These are phyloP conservation scores for Athelia psychrophila DNA, from an alignment of 1,284 basidiomycete genomes.

Conservation along the genomic window DNA sequence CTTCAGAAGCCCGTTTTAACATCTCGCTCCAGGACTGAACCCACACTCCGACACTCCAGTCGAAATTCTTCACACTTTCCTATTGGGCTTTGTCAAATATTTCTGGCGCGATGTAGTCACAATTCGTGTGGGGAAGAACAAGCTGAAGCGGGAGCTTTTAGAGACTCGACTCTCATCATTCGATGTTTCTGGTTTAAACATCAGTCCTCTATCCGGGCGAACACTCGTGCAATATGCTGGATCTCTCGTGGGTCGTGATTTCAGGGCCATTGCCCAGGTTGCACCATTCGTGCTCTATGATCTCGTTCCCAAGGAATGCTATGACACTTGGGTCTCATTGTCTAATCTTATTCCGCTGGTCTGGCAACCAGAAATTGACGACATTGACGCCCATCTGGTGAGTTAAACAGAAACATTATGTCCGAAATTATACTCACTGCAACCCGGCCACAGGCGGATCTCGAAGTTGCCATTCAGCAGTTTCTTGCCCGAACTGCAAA, in stretches of 20 bases:
- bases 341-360: conserved; percentile 7
- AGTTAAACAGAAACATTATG: background rate
- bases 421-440: background rate
- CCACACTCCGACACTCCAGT: conserved; percentile 26
- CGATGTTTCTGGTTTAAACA: background rate
- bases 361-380: conserved; percentile 12
- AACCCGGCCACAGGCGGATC: background rate
- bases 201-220: background rate
- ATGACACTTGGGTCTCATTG: conserved; percentile 11
- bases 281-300: conserved; percentile 11
- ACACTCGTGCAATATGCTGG: conserved; percentile 13
- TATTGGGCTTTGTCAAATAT: conserved; percentile 26
- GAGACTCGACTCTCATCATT: background rate
- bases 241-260: conserved; percentile 13
- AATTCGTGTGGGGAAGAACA: conserved; percentile 13
- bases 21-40: conserved; percentile 19
- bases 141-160: background rate
- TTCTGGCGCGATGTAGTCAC: conserved; percentile 34
- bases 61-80: conserved; percentile 28
- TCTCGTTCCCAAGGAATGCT: conserved; percentile 1
- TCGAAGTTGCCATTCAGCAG: conserved; percentile 2
- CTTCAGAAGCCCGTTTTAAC: background rate
- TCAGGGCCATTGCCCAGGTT: conserved; percentile 9
- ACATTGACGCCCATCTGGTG: conserved; percentile 7
- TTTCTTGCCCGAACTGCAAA: conserved; percentile 5